phyloP scores from a whole-genome alignment of 129 eudicot species.

The Helianthus annuus region DNA sequence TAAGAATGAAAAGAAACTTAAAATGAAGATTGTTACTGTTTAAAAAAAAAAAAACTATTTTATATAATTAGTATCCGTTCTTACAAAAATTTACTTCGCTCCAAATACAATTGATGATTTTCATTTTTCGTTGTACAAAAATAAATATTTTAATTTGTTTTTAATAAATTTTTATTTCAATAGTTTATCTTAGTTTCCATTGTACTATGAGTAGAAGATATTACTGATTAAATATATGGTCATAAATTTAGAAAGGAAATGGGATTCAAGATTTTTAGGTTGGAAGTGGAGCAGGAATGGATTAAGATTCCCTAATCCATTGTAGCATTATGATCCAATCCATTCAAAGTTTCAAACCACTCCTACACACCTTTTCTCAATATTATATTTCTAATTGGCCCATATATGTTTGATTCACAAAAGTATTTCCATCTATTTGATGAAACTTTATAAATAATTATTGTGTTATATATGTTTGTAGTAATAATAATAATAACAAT shows the following conservation, averaged over 20 bases:
- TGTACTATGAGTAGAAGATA: neutral
- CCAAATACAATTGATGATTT: neutral
- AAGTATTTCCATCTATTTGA: neutral
- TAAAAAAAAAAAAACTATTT: no score
- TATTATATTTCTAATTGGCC: slow-evolving; percentile 19
- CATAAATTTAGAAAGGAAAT: neutral
- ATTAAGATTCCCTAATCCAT: slow-evolving; percentile 33
- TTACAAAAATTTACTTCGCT: no score
- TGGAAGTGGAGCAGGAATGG: slow-evolving; percentile 38
- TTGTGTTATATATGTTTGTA: neutral
- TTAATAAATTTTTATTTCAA: neutral
- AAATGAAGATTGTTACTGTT: no score
- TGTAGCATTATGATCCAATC: slow-evolving; percentile 27
- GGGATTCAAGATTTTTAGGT: slow-evolving; percentile 15
- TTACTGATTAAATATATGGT: neutral
- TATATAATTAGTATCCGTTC: no score
- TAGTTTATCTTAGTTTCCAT: neutral
- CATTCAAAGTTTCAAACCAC: slow-evolving; percentile 44
- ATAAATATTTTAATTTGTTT: neutral
- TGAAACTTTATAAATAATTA: neutral
- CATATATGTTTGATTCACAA: neutral
- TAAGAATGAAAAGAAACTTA: no score
- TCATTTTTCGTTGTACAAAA: neutral
- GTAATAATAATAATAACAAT: neutral
- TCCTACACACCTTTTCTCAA: slow-evolving; percentile 26